phyloP scores from a whole-genome alignment of 108 stramenopile species.

The Pseudonitzschia multiseries region DNA sequence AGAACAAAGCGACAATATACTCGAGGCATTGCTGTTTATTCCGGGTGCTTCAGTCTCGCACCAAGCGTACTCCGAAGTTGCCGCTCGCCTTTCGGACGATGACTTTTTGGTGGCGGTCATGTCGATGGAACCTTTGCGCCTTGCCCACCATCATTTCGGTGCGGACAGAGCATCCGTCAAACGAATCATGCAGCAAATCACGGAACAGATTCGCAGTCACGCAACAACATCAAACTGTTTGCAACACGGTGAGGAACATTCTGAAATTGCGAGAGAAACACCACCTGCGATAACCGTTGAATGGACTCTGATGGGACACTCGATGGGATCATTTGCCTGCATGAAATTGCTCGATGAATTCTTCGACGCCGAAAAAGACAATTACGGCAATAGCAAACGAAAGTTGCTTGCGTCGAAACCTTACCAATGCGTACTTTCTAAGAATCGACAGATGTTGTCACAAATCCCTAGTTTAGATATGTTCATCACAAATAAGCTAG shows the following conservation, averaged over 20 bases:
- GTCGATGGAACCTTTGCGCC: constrained; percentile 34
- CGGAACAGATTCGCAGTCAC: neutral
- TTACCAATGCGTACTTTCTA: neutral
- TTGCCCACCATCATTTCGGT: constrained; percentile 24
- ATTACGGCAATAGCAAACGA: neutral
- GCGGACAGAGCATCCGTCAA: neutral
- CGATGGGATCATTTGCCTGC: constrained; percentile 42
- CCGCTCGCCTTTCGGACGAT: constrained; percentile 25
- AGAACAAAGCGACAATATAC: neutral
- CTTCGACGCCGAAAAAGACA: constrained; percentile 1
- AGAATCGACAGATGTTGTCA: neutral
- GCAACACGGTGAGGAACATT: neutral
- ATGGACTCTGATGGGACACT: constrained; percentile 45
- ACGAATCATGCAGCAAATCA: constrained; percentile 13
- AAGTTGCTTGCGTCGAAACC: neutral
- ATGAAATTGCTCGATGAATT: constrained; percentile 25
- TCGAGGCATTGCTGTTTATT: constrained; percentile 16
- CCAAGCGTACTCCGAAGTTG: constrained; percentile 33
- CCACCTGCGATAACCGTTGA: neutral
- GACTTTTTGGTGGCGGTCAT: constrained; percentile 39
- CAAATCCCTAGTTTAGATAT: neutral
- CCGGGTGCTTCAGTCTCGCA: constrained; percentile 32
- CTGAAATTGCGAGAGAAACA: neutral
- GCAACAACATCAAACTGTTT: constrained; percentile 4
- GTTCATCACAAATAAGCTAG: constrained; percentile 5